Percentiles rank a stretch among this genome's conserved stretches.
Conservation (phyloP, 1,284 basidiomycete genomes). For the Tremellales sp. region DNA sequence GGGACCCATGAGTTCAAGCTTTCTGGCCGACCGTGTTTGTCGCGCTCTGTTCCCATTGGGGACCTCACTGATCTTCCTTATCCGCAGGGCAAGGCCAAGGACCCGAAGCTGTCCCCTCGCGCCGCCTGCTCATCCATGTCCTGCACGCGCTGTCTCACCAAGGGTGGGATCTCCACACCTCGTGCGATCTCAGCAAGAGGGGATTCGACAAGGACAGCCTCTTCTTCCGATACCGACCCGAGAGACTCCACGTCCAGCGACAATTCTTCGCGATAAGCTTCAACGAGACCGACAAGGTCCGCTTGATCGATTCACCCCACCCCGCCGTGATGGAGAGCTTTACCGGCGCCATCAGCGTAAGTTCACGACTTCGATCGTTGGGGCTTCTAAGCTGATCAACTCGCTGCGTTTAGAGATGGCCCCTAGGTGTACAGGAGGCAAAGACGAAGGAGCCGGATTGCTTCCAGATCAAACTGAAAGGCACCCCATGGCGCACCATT, state of each 20-base stretch:
- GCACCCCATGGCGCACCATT: conserved; percentile 35
- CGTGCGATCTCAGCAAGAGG: conserved; percentile 37
- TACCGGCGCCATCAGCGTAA: conserved; percentile 27
- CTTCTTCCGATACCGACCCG: conserved; percentile 32
- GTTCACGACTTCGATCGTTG: conserved; percentile 4
- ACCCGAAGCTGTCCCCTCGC: conserved; percentile 29
- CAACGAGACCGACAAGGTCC: conserved; percentile 41
- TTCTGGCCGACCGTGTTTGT: conserved; percentile 34
- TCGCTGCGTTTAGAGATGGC: conserved; percentile 22
- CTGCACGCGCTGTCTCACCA: conserved; percentile 27
- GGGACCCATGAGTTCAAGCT: conserved; percentile 38
- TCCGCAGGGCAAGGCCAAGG: conserved; percentile 33
- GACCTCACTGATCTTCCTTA: not conserved
- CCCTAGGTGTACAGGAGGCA: conserved; percentile 31
- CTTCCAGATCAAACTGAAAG: conserved; percentile 37
- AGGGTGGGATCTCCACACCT: conserved; percentile 36
- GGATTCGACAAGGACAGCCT: conserved; percentile 38
- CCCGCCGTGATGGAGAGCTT: conserved; percentile 26
- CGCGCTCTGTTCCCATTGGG: not conserved
- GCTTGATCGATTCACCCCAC: conserved; percentile 41
- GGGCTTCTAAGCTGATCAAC: not conserved
- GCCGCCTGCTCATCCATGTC: conserved; percentile 36
- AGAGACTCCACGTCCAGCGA: conserved; percentile 22
- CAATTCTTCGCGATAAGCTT: conserved; percentile 38
- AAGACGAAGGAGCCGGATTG: conserved; percentile 34